Evolutionary conservation across 129 eudicot genomes (phyloP).

Genomic region (Pulicaria dysenterica): DNA sequence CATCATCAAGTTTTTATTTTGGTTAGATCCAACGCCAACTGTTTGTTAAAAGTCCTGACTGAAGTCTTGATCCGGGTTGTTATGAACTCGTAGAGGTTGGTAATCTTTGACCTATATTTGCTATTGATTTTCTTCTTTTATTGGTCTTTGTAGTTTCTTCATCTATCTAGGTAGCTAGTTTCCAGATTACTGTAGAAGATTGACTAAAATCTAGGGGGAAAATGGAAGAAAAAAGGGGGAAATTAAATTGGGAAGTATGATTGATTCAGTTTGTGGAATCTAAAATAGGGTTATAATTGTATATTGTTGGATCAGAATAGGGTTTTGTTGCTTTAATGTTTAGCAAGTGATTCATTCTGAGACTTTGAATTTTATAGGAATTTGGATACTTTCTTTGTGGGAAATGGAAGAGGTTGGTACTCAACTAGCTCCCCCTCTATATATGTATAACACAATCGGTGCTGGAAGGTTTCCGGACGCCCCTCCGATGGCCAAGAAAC

Average conservation of each 20-base stretch:
- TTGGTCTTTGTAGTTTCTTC: neutral
- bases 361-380: conserved; percentile 21
- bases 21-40: conserved; percentile 24
- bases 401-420: conserved; percentile 84
- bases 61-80: conserved; percentile 15
- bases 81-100: conserved; percentile 36
- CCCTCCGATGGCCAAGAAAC: conserved; percentile 60
- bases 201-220: neutral
- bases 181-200: conserved; percentile 7
- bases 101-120: conserved; percentile 11
- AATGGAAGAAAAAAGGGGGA: neutral
- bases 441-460: conserved; percentile 52
- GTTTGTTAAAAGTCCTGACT: conserved; percentile 27
- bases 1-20: conserved; percentile 8
- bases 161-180: neutral
- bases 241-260: neutral
- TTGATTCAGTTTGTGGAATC: conserved; percentile 21
- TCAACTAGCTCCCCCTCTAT: conserved; percentile 69
- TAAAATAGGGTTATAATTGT: neutral
- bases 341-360: conserved; percentile 14
- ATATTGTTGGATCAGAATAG: conserved; percentile 16
- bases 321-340: conserved; percentile 14
- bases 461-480: conserved; percentile 49
- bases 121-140: neutral
- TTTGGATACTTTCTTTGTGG: conserved; percentile 12